Evolutionary conservation across 2,329 filamentous ascomycete species (phyloP), one percentile per base, ranked within the genome.

Genomic region (Rugonectria rugulosa): DNA sequence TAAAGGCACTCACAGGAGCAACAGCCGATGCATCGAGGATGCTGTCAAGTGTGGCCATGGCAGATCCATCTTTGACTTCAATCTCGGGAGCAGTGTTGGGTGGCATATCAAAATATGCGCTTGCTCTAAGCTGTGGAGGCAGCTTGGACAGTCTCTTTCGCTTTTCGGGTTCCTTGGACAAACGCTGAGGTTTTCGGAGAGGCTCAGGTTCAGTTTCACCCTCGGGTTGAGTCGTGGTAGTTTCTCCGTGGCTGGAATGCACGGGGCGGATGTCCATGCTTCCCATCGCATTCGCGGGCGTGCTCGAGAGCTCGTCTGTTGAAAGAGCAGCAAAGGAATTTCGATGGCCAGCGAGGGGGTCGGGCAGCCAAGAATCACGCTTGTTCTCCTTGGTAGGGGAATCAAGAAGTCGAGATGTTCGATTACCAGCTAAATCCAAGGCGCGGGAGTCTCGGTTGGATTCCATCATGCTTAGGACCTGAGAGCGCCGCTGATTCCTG

Each of bases 1-100:
- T 96, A 67, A 98, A 98, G 21, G 93, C 94, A 62, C 82, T 91
- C 24, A 97, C 92, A 1, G 95, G 95, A 0, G 95, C 94, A 56
- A 83, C 85, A 3, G 91, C 90, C 3, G 94, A 95, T 7, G 94
- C 95, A 69, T 97, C 90, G 14, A 99, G 82, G 48, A 99, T 96
- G 70, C 87, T 93, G 63, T 99, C 93, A 7, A 99, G 82, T 0
- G 94, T 97, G 36, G 86, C 88, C 70, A 92, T 91, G 10, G 94
- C 93, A 21, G 95, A 98, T 15, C 91, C 89, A 54, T 90, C 87
- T 71, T 87, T 88, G 50, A 88, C 70, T 62, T 88, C 79, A 19
- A 88, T 77, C 11, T 77, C 73, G 5, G 81, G 76, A 2, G 73
- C 65, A 2, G 76, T 70, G 2, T 76, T 69, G 4, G 84, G 79